Evolutionary conservation across 805 yeast genomes (phyloP), one percentile per base, ranked within the genome.

Genomic region (Yarrowia keelungensis): DNA sequence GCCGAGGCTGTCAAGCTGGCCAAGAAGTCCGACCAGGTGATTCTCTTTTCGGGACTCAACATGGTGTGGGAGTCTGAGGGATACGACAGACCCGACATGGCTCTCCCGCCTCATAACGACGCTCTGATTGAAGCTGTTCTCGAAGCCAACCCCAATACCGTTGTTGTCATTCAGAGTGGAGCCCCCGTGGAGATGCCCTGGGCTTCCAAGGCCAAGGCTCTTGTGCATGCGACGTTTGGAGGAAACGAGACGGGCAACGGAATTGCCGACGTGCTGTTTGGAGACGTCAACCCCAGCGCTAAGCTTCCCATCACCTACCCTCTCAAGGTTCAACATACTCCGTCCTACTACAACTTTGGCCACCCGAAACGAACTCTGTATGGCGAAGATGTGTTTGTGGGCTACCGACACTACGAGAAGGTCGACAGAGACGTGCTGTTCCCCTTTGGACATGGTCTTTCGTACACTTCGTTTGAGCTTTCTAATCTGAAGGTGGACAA

Each of bases 381-480:
- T 72, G 89, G 90, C 69, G 91, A 88, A 75, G 89, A 87, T 73
- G 84, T 87, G 56, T 87, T 81, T 75, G 85, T 87, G 66, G 91
- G 90, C 22, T 87, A 87, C 79, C 79, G 86, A 70, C 85, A 78
- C 78, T 88, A 85, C 76, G 90, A 87, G 73, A 84, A 83, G 75
- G 74, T 79, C 45, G 80, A 82, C 71, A 77, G 76, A 50, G 80
- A 80, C 36, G 86, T 84, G 5, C 78, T 83, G 61, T 87, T 82
- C 79, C 87, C 89, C 51, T 88, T 87, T 76, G 90, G 90, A 5
- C 81, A 76, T 72, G 90, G 90, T 59, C 80, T 87, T 70, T 86
- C 90, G 1, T 87, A 86, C 78, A 83, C 89, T 22, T 71, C 80
- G 0, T 87, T 86, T 73, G 78, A 75, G 41, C 75, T 84, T 70